Evolutionary conservation across 495 filamentous ascomycete species (phyloP).

Genomic region (Ascobolus immersus): DNA sequence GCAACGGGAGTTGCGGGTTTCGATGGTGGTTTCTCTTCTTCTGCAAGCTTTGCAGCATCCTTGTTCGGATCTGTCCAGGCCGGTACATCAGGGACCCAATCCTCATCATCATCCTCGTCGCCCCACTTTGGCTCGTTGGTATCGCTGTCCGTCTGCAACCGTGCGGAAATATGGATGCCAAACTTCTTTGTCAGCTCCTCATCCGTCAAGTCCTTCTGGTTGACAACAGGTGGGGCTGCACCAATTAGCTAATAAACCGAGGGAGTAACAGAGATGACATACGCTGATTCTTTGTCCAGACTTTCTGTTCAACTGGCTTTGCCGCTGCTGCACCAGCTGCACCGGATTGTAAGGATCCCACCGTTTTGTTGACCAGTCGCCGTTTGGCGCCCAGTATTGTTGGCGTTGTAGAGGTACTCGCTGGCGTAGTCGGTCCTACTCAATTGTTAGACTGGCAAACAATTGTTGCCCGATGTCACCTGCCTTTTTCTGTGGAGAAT

Average conservation of each 20-base stretch:
- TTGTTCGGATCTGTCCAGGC: conserved; percentile 97
- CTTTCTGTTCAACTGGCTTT: conserved; percentile 24
- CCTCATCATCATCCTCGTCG: conserved; percentile 93
- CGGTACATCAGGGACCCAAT: conserved; percentile 89
- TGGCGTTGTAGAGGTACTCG: conserved; percentile 19
- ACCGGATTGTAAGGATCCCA: too few species aligned
- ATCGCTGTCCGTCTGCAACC: conserved; percentile 58
- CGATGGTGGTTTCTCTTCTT: conserved; percentile 11
- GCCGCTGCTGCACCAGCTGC: neutral
- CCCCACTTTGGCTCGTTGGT: conserved; percentile 83
- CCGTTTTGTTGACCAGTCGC: conserved; percentile 26
- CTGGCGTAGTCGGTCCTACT: neutral
- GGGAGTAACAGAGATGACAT: conserved; percentile 17
- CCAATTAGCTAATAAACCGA: conserved; percentile 1
- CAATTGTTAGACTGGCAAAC: neutral
- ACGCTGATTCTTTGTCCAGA: conserved; percentile 99
- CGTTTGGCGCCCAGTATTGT: conserved; percentile 23
- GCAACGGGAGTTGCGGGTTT: conserved; percentile 10
- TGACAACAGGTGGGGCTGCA: conserved; percentile 43
- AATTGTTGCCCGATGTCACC: neutral
- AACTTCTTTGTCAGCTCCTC: conserved; percentile 89
- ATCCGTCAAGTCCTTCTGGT: conserved; percentile 77
- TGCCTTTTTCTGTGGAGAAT: conserved; percentile 1
- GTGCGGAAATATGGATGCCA: conserved; percentile 84
- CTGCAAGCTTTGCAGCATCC: conserved; percentile 26